phyloP scores from a whole-genome alignment of 257 asterid species.

The Penstemon eatonii region DNA sequence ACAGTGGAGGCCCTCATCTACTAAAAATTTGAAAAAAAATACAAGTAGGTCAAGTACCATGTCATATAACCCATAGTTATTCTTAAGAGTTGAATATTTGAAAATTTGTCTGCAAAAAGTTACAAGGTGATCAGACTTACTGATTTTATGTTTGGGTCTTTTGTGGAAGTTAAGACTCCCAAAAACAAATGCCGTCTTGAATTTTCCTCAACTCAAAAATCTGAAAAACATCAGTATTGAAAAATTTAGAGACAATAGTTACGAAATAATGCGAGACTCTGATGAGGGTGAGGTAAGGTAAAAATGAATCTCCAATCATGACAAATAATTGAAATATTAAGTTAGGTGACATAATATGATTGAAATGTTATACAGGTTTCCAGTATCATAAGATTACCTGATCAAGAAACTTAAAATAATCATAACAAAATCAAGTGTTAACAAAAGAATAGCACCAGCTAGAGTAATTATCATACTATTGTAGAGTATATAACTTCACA shows the following conservation, averaged over 20 bases:
- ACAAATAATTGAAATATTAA: background rate
- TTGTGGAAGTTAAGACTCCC: constrained; percentile 8
- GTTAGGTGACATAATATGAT: background rate
- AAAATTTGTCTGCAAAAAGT: constrained; percentile 8
- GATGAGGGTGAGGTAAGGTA: background rate
- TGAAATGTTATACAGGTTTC: background rate
- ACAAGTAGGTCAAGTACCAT: constrained; percentile 2
- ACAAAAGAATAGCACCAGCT: background rate
- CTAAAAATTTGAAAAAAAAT: background rate
- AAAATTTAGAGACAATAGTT: background rate
- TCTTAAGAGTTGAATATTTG: constrained; percentile 3
- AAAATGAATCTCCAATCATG: background rate
- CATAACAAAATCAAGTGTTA: background rate
- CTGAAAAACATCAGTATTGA: constrained; percentile 20
- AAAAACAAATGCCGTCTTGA: background rate
- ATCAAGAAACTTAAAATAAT: background rate
- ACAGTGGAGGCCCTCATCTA: background rate
- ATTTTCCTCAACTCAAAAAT: constrained; percentile 20
- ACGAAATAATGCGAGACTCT: constrained; percentile 14
- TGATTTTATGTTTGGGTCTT: constrained; percentile 15
- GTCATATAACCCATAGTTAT: constrained; percentile 3
- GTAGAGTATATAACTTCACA: background rate
- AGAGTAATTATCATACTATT: background rate
- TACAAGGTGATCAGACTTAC: constrained; percentile 27
- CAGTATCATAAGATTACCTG: background rate